Base-by-base conservation (phyloP, 345 rosid species). In the Gossypium herbaceum region DNA sequence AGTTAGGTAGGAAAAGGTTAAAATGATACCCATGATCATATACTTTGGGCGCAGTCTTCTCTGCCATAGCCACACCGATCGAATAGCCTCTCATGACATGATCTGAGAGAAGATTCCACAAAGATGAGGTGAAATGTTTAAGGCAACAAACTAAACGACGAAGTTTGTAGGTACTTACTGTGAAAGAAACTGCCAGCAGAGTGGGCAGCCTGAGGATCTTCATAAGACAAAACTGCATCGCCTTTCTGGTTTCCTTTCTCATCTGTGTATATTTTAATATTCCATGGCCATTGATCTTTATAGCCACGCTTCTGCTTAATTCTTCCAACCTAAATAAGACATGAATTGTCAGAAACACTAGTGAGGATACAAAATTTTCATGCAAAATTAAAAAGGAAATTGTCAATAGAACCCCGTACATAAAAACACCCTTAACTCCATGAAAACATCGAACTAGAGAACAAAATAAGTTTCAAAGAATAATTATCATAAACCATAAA, bases 231-330 rank as follows among this genome's bases (percentile, higher is more conserved):
- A 76, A 86, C 87, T 24, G 90, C 99, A 81, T 93, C 98, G 2
- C 94, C 98, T 85, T 95, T 93, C 82, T 84, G 80, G 79, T 91
- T 91, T 68, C 99, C 98, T 60, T 86, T 88, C 68, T 93, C 97
- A 77, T 95, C 98, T 1, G 94, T 90, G 88, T 95, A 93, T 48
- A 95, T 81, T 79, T 93, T 95, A 76, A 95, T 87, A 74, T 95
- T 95, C 86, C 89, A 95, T 1, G 98, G 98, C 99, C 98, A 93
- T 67, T 95, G 97, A 86, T 93, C 97, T 81, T 93, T 95, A 80
- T 88, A 93, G 39, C 99, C 99, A 58, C 97, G 84, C 86, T 95
- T 95, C 81, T 95, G 98, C 88, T 95, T 95, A 73, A 95, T 88
- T 88, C 93, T 85, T 82, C 91, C 94, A 81, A 95, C 96, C 99